phyloP scores from a whole-genome alignment of 73 alveolate species.

The Paramecium sexaurelia region DNA sequence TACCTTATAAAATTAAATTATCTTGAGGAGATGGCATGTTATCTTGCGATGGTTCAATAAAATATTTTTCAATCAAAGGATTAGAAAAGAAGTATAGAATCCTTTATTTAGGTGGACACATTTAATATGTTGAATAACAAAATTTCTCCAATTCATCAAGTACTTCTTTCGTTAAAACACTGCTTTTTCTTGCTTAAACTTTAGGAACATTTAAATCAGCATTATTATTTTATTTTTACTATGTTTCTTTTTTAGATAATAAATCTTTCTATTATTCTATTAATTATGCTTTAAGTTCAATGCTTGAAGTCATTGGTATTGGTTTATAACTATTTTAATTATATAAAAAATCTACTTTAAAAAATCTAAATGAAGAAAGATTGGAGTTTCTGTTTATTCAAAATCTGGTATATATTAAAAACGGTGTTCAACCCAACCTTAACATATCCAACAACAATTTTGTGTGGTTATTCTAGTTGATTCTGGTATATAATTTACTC shows the following conservation, averaged over 20 bases:
- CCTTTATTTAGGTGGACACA: constrained; percentile 67
- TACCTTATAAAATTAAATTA: constrained; percentile 37
- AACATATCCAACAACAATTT: constrained; percentile 47
- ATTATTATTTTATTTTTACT: background rate
- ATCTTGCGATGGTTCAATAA: background rate
- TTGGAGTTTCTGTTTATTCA: background rate
- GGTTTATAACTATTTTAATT: constrained; percentile 3
- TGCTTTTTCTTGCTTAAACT: background rate
- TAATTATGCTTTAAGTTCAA: constrained; percentile 5
- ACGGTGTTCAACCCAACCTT: constrained; percentile 46
- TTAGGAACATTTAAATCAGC: background rate
- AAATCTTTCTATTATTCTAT: background rate
- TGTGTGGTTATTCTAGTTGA: background rate
- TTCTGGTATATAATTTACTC: background rate
- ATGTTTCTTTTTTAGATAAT: background rate
- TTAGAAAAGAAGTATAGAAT: constrained; percentile 53
- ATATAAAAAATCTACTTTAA: background rate
- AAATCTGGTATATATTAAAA: background rate
- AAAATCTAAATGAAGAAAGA: constrained; percentile 40
- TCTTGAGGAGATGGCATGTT: constrained; percentile 13
- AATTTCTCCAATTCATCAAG: constrained; percentile 14
- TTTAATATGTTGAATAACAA: constrained; percentile 44
- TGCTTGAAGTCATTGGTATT: constrained; percentile 24
- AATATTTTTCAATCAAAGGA: constrained; percentile 51
- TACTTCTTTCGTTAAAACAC: background rate